These are phyloP conservation scores for Malus asiatica DNA, from an alignment of 306 rosid genomes.

Conservation along the genomic window DNA sequence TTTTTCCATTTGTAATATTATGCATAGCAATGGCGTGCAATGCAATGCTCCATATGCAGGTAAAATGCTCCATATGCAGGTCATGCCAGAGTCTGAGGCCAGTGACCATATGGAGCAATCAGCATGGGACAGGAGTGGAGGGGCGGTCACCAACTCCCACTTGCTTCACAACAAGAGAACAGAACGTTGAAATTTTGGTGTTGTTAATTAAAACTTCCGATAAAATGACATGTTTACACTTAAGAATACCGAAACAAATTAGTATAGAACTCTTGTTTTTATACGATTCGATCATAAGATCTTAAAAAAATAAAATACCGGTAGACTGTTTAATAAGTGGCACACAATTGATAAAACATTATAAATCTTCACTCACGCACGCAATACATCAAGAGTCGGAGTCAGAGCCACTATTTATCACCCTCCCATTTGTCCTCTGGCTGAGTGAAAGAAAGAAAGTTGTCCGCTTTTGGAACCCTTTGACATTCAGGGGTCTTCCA, in stretches of 20 bases:
- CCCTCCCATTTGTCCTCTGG: conserved; percentile 25
- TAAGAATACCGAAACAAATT: no score
- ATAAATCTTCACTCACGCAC: background rate
- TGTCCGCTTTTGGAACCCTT: conserved; percentile 42
- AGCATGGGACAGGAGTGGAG: conserved; percentile 52
- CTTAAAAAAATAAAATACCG: no score
- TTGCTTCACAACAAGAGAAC: conserved; percentile 57
- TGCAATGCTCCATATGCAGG: conserved; percentile 3
- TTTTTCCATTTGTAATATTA: background rate
- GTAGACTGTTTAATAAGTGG: no score
- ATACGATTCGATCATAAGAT: no score
- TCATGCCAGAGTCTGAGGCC: background rate
- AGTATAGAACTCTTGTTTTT: no score
- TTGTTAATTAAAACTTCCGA: background rate
- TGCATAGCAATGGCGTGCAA: background rate
- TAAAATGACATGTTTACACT: no score
- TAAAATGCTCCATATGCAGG: background rate
- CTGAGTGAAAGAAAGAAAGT: conserved; percentile 20
- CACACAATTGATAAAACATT: background rate
- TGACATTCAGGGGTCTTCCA: conserved; percentile 60
- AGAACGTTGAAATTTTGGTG: conserved; percentile 49
- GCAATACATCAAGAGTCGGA: background rate
- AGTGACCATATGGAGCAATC: background rate
- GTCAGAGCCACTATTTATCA: conserved; percentile 25
- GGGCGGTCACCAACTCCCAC: conserved; percentile 63